Conservation (phyloP, 306 rosid species). For the Rosa chinensis region DNA sequence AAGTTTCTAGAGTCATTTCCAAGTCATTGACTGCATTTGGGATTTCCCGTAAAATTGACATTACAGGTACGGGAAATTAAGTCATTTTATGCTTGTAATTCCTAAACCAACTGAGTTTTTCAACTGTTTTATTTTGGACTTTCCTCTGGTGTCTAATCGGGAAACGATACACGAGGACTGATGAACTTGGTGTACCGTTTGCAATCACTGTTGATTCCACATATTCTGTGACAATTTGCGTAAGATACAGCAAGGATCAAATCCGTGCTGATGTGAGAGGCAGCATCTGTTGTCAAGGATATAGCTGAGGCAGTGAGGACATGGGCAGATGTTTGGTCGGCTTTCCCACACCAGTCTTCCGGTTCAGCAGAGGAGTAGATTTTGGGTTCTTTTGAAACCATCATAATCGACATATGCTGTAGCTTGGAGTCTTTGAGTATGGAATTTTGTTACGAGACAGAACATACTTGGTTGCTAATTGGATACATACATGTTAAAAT, state of each 20-base stretch:
- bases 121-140: neutral
- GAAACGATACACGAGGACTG: constrained; percentile 81
- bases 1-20: constrained; percentile 73
- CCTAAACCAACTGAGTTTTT: neutral
- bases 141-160: constrained; percentile 67
- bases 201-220: constrained; percentile 73
- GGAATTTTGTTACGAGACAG: neutral
- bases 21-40: constrained; percentile 80
- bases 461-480: neutral
- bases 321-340: constrained; percentile 76
- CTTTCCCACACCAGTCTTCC: constrained; percentile 79
- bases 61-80: constrained; percentile 54
- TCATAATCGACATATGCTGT: neutral
- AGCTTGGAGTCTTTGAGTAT: neutral
- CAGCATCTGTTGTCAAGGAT: constrained; percentile 61
- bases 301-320: constrained; percentile 65
- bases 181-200: constrained; percentile 91
- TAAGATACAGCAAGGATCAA: constrained; percentile 86
- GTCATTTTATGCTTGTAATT: neutral
- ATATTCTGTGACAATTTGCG: constrained; percentile 68
- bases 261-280: constrained; percentile 73
- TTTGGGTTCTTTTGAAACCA: neutral
- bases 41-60: constrained; percentile 78
- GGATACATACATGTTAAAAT: neutral
- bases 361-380: constrained; percentile 47